These are phyloP conservation scores for Ceratocystis alfenasii DNA, from an alignment of 2,329 filamentous ascomycete species.

Conservation along the genomic window DNA sequence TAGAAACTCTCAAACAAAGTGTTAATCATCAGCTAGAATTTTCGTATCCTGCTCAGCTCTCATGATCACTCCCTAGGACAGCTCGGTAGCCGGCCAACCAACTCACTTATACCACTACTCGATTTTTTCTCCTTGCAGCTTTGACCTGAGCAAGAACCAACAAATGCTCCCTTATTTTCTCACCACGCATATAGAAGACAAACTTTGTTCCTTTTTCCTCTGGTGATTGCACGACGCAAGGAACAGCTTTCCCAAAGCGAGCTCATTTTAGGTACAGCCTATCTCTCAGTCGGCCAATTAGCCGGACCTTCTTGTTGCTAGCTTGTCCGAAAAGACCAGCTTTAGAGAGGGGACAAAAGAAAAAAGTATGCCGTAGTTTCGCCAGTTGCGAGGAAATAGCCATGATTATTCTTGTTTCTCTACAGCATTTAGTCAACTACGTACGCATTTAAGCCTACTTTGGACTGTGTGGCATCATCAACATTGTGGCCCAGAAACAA, in stretches of 20 bases:
- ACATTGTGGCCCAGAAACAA: background rate
- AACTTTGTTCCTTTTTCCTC: background rate
- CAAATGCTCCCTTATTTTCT: background rate
- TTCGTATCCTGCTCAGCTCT: no score
- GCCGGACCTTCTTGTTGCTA: background rate
- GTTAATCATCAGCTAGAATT: no score
- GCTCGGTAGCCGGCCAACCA: no score
- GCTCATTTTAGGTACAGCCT: background rate
- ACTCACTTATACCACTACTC: background rate
- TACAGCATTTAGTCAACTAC: no score
- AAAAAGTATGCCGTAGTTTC: background rate
- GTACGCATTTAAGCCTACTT: no score
- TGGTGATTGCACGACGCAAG: background rate
- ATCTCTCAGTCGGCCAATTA: constrained; percentile 2
- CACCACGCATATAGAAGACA: background rate
- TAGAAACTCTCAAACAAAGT: no score
- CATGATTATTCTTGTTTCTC: no score
- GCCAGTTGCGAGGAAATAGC: no score
- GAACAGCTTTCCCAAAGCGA: background rate
- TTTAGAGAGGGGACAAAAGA: background rate
- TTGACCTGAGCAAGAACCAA: constrained; percentile 2
- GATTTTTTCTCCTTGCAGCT: background rate
- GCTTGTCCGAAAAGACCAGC: background rate
- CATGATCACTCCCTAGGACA: no score
- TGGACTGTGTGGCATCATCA: background rate